Conservation (phyloP, 163 green algal species). For the Trebouxia gelatinosa region DNA sequence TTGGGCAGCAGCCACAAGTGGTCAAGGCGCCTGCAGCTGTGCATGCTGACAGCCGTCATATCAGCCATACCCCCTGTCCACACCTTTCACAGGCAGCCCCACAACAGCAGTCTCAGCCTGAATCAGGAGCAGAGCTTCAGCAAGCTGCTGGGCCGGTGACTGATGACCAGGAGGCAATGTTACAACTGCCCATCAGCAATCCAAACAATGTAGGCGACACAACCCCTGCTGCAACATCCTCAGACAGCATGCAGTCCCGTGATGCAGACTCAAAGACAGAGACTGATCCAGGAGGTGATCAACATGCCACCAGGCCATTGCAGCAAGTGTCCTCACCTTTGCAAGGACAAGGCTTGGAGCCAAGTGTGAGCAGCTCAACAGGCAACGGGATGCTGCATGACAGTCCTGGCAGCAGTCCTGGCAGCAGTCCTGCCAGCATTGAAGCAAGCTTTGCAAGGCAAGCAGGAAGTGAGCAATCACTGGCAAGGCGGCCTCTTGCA, state of each 20-base stretch:
- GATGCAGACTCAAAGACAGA: neutral
- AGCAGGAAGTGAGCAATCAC: too few species aligned
- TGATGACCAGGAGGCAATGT: neutral
- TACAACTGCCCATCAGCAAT: neutral
- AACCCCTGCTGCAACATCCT: neutral
- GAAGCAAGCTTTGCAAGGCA: neutral
- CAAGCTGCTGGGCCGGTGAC: too few species aligned
- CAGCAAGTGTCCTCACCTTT: too few species aligned
- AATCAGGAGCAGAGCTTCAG: neutral
- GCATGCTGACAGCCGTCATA: neutral
- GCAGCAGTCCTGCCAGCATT: neutral
- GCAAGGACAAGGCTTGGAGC: too few species aligned
- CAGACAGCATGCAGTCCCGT: neutral
- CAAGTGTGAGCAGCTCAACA: neutral
- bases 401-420: neutral
- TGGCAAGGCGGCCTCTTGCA: conserved; percentile 6
- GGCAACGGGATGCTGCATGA: neutral
- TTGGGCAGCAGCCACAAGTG: neutral
- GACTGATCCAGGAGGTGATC: neutral
- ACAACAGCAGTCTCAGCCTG: neutral
- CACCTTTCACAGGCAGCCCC: neutral
- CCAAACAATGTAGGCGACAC: neutral
- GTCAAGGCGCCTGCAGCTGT: neutral
- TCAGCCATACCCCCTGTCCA: neutral
- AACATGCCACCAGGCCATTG: too few species aligned